Percentiles rank a stretch among this genome's conserved stretches.
Evolutionary conservation across 2,329 filamentous ascomycete genomes (phyloP).

Genomic region (Clarireedia homoeocarpa): DNA sequence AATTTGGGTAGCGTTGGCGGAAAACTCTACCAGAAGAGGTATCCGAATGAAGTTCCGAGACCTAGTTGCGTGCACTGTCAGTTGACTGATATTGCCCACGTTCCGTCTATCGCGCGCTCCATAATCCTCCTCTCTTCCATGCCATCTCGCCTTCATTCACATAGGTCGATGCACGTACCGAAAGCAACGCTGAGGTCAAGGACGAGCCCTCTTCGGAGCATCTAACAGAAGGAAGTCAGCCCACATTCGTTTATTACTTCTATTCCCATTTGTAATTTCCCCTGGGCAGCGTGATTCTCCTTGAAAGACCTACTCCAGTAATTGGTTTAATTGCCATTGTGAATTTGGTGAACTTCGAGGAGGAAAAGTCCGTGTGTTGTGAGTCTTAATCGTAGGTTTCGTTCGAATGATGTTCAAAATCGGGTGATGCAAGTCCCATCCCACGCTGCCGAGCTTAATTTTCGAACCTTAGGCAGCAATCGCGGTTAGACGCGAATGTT

Average conservation of each 20-base stretch:
- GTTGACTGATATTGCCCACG: conserved; percentile 5
- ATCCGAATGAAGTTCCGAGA: conserved; percentile 45
- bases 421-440: conserved; percentile 14
- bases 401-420: conserved; percentile 16
- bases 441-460: not conserved
- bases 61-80: conserved; percentile 30
- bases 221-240: conserved; percentile 34
- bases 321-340: conserved; percentile 32
- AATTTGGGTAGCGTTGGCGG: not conserved
- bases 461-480: not conserved
- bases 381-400: conserved; percentile 19
- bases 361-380: conserved; percentile 23
- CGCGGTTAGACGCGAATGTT: too few species aligned
- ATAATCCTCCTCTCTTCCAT: not conserved
- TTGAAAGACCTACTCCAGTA: conserved; percentile 28
- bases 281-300: not conserved
- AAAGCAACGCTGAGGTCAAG: conserved; percentile 49
- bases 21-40: conserved; percentile 45
- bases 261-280: conserved; percentile 2
- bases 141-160: not conserved
- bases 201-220: conserved; percentile 50
- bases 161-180: conserved; percentile 34
- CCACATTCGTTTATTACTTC: conserved; percentile 13
- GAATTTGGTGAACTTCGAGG: conserved; percentile 17
- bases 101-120: not conserved